Conservation (phyloP, 306 rosid genomes). For the Inga laurina region DNA sequence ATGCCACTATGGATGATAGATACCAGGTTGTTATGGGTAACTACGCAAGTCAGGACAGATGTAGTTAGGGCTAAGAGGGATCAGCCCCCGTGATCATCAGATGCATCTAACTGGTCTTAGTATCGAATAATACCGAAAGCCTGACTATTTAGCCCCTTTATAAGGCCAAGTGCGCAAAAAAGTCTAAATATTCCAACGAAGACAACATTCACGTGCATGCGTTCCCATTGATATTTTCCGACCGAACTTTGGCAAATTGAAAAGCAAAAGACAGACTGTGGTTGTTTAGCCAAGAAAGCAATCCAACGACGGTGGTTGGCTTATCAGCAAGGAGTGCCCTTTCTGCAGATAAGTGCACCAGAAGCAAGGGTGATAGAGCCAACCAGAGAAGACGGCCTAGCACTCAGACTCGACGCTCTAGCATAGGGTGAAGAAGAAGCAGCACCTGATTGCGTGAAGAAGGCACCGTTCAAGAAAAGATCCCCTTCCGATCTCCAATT, state of each 20-base stretch:
- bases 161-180: background rate
- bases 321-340: constrained; percentile 47
- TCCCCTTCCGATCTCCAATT: constrained; percentile 81
- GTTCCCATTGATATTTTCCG: background rate
- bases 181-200: background rate
- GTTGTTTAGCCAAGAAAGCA: background rate
- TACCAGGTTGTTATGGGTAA: background rate
- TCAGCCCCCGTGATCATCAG: background rate
- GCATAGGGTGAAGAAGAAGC: constrained; percentile 45
- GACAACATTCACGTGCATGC: constrained; percentile 24
- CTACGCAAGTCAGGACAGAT: background rate
- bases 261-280: constrained; percentile 2
- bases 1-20: background rate
- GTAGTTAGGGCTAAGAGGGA: background rate
- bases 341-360: constrained; percentile 62
- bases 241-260: background rate
- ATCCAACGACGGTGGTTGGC: background rate
- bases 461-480: constrained; percentile 65
- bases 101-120: background rate
- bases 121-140: background rate
- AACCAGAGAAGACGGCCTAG: constrained; percentile 64
- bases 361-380: constrained; percentile 53
- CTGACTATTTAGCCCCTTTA: background rate
- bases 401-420: constrained; percentile 58
- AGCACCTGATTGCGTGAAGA: constrained; percentile 54